Evolutionary conservation across 192 early-diverging fungal species (phyloP).

Genomic region (Hyaloraphidium curvatum): DNA sequence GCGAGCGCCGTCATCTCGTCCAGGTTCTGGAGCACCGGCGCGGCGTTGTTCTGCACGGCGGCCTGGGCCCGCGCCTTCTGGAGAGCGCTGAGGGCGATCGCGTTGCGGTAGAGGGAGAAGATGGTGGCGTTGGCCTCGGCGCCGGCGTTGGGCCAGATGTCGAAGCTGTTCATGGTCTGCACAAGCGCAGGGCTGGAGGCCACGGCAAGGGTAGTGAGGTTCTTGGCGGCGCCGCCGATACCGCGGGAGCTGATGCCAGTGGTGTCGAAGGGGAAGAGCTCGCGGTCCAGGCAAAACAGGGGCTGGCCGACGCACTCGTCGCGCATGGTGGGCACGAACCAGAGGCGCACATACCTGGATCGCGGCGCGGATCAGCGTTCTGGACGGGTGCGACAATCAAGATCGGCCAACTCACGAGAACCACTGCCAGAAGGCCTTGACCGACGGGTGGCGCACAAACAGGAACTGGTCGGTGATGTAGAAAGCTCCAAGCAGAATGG

Average conservation of each 20-base stretch:
- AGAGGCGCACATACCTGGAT: neutral
- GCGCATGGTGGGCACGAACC: constrained; percentile 2
- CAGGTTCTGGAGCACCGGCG: too few species aligned
- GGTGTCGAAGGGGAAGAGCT: neutral
- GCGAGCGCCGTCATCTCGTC: too few species aligned
- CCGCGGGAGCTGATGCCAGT: neutral
- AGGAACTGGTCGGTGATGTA: neutral
- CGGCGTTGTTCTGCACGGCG: neutral
- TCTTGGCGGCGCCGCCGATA: neutral
- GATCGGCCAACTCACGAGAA: too few species aligned
- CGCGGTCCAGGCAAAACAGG: neutral
- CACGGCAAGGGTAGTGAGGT: neutral
- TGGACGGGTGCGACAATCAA: too few species aligned
- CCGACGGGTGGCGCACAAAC: neutral
- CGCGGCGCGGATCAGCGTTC: neutral
- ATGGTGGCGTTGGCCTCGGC: neutral
- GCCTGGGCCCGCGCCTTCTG: neutral
- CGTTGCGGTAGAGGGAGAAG: neutral
- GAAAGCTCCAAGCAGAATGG: neutral
- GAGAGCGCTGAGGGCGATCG: neutral
- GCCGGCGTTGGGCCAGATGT: neutral
- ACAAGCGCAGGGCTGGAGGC: neutral
- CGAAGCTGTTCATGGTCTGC: neutral
- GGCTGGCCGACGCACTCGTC: neutral
- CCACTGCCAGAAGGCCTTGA: too few species aligned